A percentile compares a stretch with the other conserved stretches of the same genome.
Evolutionary conservation across 2,329 filamentous ascomycete species (phyloP).

Genomic region (Didymella lethalis): DNA sequence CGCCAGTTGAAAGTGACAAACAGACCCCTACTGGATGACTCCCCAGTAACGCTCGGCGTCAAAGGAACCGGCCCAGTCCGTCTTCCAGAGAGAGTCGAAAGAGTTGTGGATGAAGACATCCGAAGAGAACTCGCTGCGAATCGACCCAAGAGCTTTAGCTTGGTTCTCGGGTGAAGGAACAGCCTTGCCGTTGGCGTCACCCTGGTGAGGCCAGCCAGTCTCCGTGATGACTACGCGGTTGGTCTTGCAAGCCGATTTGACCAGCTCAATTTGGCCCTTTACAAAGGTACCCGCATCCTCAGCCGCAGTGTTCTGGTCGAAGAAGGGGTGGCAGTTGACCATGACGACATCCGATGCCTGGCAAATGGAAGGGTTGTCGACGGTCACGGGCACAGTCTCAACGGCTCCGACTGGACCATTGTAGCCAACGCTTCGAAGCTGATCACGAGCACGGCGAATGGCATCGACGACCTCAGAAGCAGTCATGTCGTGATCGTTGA

Average conservation of each 20-base stretch:
- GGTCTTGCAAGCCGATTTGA: constrained; percentile 58
- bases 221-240: constrained; percentile 79
- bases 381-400: constrained; percentile 77
- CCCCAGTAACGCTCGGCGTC: constrained; percentile 82
- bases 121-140: constrained; percentile 66
- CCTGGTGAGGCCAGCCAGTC: constrained; percentile 81
- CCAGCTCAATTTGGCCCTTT: constrained; percentile 59
- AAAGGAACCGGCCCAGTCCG: constrained; percentile 67
- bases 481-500: constrained; percentile 62
- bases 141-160: constrained; percentile 67
- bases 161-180: constrained; percentile 75
- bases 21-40: constrained; percentile 28
- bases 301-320: constrained; percentile 70
- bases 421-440: constrained; percentile 71
- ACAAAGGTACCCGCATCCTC: constrained; percentile 73
- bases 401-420: constrained; percentile 78
- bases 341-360: constrained; percentile 78
- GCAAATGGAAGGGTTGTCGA: constrained; percentile 74
- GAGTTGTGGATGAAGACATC: constrained; percentile 78
- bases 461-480: constrained; percentile 65
- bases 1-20: not conserved
- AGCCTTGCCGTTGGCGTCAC: constrained; percentile 70
- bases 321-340: constrained; percentile 85
- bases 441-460: constrained; percentile 64
- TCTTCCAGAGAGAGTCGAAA: constrained; percentile 83